A percentile compares a stretch with the other conserved stretches of the same genome.
These are phyloP conservation scores for Magnusiomyces clavatus DNA, from an alignment of 1,139 yeast genomes.

Conservation along the genomic window DNA sequence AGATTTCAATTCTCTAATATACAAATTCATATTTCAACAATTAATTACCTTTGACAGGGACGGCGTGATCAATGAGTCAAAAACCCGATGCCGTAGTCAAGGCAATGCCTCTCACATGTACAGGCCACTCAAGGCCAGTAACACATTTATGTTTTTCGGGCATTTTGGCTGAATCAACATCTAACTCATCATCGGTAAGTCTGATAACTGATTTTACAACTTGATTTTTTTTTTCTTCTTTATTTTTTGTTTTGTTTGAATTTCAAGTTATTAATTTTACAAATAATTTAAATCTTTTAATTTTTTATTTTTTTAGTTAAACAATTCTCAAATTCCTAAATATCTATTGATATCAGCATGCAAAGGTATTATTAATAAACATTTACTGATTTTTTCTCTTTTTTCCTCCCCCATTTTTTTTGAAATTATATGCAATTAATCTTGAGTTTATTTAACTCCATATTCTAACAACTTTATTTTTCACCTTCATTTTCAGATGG, in stretches of 20 bases:
- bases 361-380: constrained; percentile 22
- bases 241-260: too few relatives aligned
- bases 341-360: constrained; percentile 31
- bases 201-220: not conserved
- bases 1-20: not conserved
- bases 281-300: not conserved
- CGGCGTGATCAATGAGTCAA: not conserved
- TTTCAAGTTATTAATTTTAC: not conserved
- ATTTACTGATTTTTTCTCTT: not conserved
- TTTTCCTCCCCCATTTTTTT: too few relatives aligned
- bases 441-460: not conserved
- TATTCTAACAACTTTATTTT: not conserved
- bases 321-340: not conserved
- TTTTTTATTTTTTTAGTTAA: not conserved
- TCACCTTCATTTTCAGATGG: constrained; percentile 25
- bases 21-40: too few relatives aligned
- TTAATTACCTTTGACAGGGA: not conserved
- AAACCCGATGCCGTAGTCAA: constrained; percentile 17
- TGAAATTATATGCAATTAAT: not conserved
- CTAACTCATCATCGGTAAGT: constrained; percentile 3
- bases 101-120: constrained; percentile 31
- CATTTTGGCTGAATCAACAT: constrained; percentile 7
- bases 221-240: not conserved
- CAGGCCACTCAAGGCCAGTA: constrained; percentile 36
- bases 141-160: constrained; percentile 31